Percentiles rank a stretch among this genome's conserved stretches.
These are phyloP conservation scores for Mytilinidion resinicola DNA, from an alignment of 495 filamentous ascomycete species.

Conservation along the genomic window DNA sequence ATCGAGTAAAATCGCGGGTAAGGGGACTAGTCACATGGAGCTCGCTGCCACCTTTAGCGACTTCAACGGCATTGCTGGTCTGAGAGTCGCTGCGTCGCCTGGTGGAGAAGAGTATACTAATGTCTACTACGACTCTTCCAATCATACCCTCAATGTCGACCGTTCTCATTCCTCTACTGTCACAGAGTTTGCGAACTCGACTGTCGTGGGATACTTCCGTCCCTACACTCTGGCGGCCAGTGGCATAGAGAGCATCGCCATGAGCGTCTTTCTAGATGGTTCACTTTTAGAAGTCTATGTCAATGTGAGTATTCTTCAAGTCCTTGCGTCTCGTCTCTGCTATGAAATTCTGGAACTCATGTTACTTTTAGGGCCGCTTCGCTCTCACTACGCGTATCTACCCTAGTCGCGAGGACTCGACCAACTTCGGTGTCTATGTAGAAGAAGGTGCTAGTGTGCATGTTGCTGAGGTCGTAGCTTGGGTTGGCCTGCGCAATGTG, in stretches of 20 bases:
- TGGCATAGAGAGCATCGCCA: slow-evolving; percentile 26
- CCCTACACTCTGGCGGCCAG: slow-evolving; percentile 28
- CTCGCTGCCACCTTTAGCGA: slow-evolving; percentile 28
- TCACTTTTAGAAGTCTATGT: slow-evolving; percentile 35
- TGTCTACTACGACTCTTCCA: slow-evolving; percentile 33
- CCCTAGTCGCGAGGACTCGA: slow-evolving; percentile 28
- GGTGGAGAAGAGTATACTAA: slow-evolving; percentile 35
- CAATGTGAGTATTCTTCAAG: slow-evolving; percentile 22
- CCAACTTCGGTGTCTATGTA: slow-evolving; percentile 32
- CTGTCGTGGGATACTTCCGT: slow-evolving; percentile 34
- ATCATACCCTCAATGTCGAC: slow-evolving; percentile 34
- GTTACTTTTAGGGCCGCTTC: slow-evolving; percentile 29
- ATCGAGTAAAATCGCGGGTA: slow-evolving; percentile 14
- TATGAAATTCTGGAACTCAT: slow-evolving; percentile 2
- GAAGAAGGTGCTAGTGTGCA: slow-evolving; percentile 24
- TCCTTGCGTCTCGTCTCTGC: not conserved
- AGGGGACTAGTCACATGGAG: slow-evolving; percentile 27
- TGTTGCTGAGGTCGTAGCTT: slow-evolving; percentile 25
- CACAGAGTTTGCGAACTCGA: slow-evolving; percentile 27
- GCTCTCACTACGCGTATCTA: slow-evolving; percentile 37
- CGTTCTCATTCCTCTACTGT: slow-evolving; percentile 31
- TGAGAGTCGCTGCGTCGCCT: slow-evolving; percentile 32
- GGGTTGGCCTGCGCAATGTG: slow-evolving; percentile 26
- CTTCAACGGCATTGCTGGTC: slow-evolving; percentile 26
- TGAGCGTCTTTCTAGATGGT: slow-evolving; percentile 36